Percentiles rank a stretch among this genome's conserved stretches.
Conservation (phyloP, 164 flowering plant genomes). For the Buxus sempervirens region DNA sequence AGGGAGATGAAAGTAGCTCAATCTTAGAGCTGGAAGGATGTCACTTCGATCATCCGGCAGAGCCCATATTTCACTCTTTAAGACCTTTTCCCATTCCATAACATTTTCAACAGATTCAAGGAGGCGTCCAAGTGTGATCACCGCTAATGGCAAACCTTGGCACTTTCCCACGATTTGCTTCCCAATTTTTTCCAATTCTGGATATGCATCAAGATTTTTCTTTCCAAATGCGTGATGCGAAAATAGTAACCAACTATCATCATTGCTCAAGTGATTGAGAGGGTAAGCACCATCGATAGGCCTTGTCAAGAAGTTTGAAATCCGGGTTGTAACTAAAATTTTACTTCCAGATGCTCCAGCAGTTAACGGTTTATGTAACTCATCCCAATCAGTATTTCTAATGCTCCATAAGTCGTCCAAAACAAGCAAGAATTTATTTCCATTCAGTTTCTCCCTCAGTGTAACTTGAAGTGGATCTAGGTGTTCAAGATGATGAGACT, state of each 20-base stretch:
- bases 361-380: constrained; percentile 11
- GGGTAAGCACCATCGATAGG: not conserved
- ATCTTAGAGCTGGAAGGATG: constrained; percentile 16
- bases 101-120: constrained; percentile 6
- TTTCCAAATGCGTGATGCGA: constrained; percentile 17
- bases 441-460: not conserved
- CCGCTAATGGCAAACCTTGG: constrained; percentile 29
- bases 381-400: constrained; percentile 16
- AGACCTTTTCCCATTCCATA: constrained; percentile 16
- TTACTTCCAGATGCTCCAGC: constrained; percentile 27
- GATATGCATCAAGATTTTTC: not conserved
- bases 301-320: constrained; percentile 11
- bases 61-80: constrained; percentile 20
- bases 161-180: constrained; percentile 26
- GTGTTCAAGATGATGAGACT: too few species aligned
- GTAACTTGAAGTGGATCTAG: not conserved
- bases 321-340: constrained; percentile 30
- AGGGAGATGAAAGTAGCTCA: constrained; percentile 27
- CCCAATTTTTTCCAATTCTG: constrained; percentile 12
- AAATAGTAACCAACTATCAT: constrained; percentile 28
- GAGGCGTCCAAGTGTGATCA: constrained; percentile 23
- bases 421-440: constrained; percentile 3
- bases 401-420: constrained; percentile 17
- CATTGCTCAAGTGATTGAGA: constrained; percentile 14
- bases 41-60: not conserved